Conservation (phyloP, 495 filamentous ascomycete genomes). For the Trichoderma reesei region DNA sequence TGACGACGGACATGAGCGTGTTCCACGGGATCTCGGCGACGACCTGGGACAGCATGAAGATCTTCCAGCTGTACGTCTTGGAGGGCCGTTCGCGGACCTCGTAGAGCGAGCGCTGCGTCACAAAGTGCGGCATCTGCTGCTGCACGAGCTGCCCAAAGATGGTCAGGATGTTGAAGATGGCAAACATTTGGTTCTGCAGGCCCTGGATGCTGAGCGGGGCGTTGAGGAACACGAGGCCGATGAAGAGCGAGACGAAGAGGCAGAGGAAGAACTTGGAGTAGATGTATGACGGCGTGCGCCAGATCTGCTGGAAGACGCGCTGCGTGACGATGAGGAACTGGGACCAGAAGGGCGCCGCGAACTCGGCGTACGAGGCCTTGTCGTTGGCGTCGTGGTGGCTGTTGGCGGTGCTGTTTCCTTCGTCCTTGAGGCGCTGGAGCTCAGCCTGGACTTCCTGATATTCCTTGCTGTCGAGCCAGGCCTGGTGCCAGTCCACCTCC, state of each 20-base stretch:
- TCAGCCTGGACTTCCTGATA: conserved; percentile 49
- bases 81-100: conserved; percentile 52
- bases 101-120: conserved; percentile 50
- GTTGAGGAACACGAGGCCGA: conserved; percentile 56
- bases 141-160: conserved; percentile 23
- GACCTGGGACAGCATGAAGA: conserved; percentile 51
- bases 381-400: not conserved
- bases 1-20: conserved; percentile 44
- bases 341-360: conserved; percentile 24
- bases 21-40: conserved; percentile 58
- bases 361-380: conserved; percentile 18
- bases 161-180: conserved; percentile 47
- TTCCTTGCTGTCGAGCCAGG: conserved; percentile 65
- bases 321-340: conserved; percentile 7
- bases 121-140: conserved; percentile 49
- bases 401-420: conserved; percentile 16
- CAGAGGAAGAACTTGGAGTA: conserved; percentile 43
- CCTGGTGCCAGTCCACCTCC: conserved; percentile 65
- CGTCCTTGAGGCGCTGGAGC: conserved; percentile 49
- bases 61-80: conserved; percentile 58
- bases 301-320: conserved; percentile 58
- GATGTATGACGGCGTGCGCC: conserved; percentile 57
- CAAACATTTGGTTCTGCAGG: conserved; percentile 59
- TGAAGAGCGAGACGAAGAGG: conserved; percentile 23
- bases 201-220: conserved; percentile 50